Evolutionary conservation across 768 basidiomycete genomes (phyloP).

Genomic region (Royoungia palumana): DNA sequence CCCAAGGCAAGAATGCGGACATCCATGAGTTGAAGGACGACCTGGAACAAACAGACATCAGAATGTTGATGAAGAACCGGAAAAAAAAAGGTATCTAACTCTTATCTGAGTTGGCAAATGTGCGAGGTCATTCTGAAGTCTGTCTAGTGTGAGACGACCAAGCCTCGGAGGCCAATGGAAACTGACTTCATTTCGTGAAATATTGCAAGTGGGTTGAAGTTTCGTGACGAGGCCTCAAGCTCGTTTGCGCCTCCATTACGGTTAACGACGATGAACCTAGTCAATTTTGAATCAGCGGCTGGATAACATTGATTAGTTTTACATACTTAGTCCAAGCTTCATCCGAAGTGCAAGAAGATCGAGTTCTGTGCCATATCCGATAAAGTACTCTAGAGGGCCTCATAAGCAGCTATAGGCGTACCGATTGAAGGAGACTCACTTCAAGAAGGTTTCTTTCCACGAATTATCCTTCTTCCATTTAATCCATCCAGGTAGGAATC

Average conservation of each 20-base stretch:
- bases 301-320: not conserved
- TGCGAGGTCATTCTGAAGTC: slow-evolving; percentile 64
- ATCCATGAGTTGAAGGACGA: slow-evolving; percentile 67
- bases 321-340: slow-evolving; percentile 80
- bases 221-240: slow-evolving; percentile 62
- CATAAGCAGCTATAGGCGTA: slow-evolving; percentile 5
- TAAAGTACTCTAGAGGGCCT: slow-evolving; percentile 47
- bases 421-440: slow-evolving; percentile 40
- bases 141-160: slow-evolving; percentile 25
- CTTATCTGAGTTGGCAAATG: slow-evolving; percentile 65
- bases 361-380: slow-evolving; percentile 66
- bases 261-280: slow-evolving; percentile 71
- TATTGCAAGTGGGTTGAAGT: slow-evolving; percentile 61
- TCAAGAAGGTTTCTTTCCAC: slow-evolving; percentile 67
- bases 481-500: slow-evolving; percentile 76
- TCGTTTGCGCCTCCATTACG: slow-evolving; percentile 74
- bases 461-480: slow-evolving; percentile 61
- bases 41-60: slow-evolving; percentile 37
- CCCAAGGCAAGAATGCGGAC: slow-evolving; percentile 73
- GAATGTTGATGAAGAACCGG: slow-evolving; percentile 7
- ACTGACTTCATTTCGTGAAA: slow-evolving; percentile 76
- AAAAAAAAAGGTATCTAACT: slow-evolving; percentile 39
- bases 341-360: slow-evolving; percentile 67
- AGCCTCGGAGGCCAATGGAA: not conserved
- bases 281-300: not conserved